These are phyloP conservation scores for Thermochaetoides thermophila DNA, from an alignment of 495 filamentous ascomycete genomes.

Conservation along the genomic window DNA sequence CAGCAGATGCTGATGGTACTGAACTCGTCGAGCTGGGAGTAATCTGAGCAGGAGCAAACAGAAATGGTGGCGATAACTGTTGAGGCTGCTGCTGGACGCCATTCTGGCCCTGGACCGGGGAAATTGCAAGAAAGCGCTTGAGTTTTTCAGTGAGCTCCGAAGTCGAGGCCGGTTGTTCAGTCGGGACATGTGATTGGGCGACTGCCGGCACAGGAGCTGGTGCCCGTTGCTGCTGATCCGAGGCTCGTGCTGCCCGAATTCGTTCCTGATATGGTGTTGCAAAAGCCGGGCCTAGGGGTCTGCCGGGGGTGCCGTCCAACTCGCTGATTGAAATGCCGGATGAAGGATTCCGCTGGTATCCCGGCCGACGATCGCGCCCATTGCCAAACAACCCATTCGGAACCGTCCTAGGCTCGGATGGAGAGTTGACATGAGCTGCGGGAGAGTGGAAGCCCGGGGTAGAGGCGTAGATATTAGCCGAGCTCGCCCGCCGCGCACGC, in stretches of 20 bases:
- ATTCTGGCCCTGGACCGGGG: not conserved
- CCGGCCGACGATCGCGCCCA: slow-evolving; percentile 14
- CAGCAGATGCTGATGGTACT: not conserved
- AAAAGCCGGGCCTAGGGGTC: slow-evolving; percentile 46
- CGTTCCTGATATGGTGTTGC: slow-evolving; percentile 52
- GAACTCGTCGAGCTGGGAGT: too few relatives aligned
- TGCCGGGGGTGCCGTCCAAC: slow-evolving; percentile 40
- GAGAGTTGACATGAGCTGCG: slow-evolving; percentile 17
- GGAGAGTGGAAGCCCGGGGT: slow-evolving; percentile 22
- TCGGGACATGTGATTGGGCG: too few relatives aligned
- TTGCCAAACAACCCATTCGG: slow-evolving; percentile 14
- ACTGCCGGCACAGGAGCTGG: too few relatives aligned
- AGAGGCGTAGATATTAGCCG: slow-evolving; percentile 15
- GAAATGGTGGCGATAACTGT: not conserved
- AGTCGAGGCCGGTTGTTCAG: too few relatives aligned
- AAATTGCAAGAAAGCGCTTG: slow-evolving; percentile 19
- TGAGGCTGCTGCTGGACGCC: slow-evolving; percentile 1
- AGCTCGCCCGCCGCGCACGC: slow-evolving; percentile 36
- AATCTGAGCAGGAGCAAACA: not conserved
- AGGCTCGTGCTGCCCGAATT: slow-evolving; percentile 38
- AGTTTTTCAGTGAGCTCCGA: too few relatives aligned
- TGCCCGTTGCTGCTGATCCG: slow-evolving; percentile 13
- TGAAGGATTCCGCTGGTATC: slow-evolving; percentile 21
- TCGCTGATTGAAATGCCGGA: slow-evolving; percentile 52
- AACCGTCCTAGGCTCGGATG: slow-evolving; percentile 21